phyloP scores from a whole-genome alignment of 2,329 filamentous ascomycete species.

The Colletotrichum navitas region DNA sequence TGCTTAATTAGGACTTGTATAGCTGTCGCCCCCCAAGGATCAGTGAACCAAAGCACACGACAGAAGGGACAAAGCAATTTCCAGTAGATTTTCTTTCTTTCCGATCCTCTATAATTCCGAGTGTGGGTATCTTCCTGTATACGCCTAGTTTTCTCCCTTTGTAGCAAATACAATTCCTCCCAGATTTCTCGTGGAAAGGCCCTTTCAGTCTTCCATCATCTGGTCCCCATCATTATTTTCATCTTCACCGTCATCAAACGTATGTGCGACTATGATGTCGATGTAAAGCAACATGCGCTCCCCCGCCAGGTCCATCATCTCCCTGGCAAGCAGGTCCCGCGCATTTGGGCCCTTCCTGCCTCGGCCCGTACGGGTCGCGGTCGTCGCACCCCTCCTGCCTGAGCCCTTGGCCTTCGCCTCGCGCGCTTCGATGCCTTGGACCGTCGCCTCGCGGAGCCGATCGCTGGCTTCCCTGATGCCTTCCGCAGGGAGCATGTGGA shows the following conservation, averaged over 20 bases:
- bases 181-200: background rate
- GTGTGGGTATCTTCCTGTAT: slow-evolving; percentile 27
- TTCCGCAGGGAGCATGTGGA: slow-evolving; percentile 64
- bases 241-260: background rate
- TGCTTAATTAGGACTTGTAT: slow-evolving; percentile 3
- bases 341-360: slow-evolving; percentile 47
- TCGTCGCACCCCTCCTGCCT: slow-evolving; percentile 52
- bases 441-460: slow-evolving; percentile 55
- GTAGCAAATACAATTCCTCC: background rate
- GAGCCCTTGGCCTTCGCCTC: slow-evolving; percentile 58
- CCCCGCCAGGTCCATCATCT: slow-evolving; percentile 59
- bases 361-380: slow-evolving; percentile 19
- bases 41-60: background rate
- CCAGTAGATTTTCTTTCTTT: background rate
- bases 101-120: background rate
- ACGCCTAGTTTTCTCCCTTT: background rate
- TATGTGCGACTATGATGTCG: slow-evolving; percentile 31
- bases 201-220: slow-evolving; percentile 26
- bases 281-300: slow-evolving; percentile 53
- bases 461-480: slow-evolving; percentile 52
- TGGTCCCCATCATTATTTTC: slow-evolving; percentile 19
- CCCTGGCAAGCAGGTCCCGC: slow-evolving; percentile 57
- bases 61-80: too few species aligned
- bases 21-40: background rate
- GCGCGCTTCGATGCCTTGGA: slow-evolving; percentile 63